These are phyloP conservation scores for Thamnidium elegans DNA, from an alignment of 192 early-diverging fungal species.

Conservation along the genomic window DNA sequence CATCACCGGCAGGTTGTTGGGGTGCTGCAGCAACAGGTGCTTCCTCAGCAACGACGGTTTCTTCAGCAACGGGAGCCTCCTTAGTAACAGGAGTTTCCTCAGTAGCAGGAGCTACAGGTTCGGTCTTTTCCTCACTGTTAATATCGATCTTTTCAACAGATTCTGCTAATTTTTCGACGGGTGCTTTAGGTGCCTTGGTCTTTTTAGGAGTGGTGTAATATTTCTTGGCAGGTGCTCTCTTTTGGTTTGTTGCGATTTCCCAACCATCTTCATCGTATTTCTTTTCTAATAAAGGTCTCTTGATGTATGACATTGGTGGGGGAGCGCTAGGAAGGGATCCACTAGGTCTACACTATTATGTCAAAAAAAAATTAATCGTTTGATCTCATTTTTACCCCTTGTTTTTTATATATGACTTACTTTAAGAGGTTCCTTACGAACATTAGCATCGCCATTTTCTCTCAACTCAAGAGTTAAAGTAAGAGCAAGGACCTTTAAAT, in stretches of 20 bases:
- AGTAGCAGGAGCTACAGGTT: neutral
- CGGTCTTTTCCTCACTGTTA: conserved; percentile 27
- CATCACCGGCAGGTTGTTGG: neutral
- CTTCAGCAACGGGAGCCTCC: neutral
- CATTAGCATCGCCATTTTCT: conserved; percentile 62
- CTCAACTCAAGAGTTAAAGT: conserved; percentile 85
- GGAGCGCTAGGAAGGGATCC: conserved; percentile 23
- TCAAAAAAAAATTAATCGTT: conserved; percentile 1
- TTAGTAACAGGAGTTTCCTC: neutral
- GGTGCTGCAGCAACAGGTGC: too few species aligned
- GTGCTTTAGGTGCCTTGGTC: neutral
- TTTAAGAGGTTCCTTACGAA: conserved; percentile 70
- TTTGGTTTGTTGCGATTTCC: conserved; percentile 35
- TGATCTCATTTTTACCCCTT: neutral
- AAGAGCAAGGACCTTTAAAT: conserved; percentile 89
- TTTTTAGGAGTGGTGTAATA: neutral
- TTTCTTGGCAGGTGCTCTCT: neutral
- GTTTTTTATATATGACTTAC: conserved; percentile 11
- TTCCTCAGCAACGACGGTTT: neutral
- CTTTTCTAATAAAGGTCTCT: conserved; percentile 15
- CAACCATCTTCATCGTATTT: conserved; percentile 47
- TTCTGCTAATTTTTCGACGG: conserved; percentile 31
- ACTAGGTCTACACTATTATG: conserved; percentile 24
- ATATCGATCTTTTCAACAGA: conserved; percentile 31
- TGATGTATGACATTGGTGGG: conserved; percentile 17